Conservation (phyloP, 257 asterid species). For the Solanum piurae region DNA sequence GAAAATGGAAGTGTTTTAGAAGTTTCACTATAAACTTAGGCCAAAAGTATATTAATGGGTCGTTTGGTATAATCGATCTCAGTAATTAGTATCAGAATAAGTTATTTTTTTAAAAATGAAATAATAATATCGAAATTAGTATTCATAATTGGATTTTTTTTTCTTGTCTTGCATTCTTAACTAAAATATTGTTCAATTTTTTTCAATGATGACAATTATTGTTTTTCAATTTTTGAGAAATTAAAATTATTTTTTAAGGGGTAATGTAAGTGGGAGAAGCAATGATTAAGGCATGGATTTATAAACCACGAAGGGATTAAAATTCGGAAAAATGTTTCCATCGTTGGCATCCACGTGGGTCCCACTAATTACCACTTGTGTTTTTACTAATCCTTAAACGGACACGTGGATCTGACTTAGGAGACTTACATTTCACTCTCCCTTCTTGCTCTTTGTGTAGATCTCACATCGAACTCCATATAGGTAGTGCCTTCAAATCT, state of each 20-base stretch:
- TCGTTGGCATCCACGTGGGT: not conserved
- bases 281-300: conserved; percentile 3
- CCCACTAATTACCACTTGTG: not conserved
- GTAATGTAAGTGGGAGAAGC: conserved; percentile 4
- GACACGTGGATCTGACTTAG: not conserved
- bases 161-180: not conserved
- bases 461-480: not conserved
- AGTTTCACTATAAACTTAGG: not conserved
- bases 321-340: conserved; percentile 2
- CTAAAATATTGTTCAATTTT: not conserved
- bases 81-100: not conserved
- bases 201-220: not conserved
- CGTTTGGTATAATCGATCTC: not conserved
- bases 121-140: not conserved
- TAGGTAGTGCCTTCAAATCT: too few species aligned
- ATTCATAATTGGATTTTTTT: not conserved
- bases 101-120: not conserved
- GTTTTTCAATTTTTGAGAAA: not conserved
- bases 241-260: not conserved
- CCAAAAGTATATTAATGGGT: not conserved
- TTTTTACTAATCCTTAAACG: not conserved
- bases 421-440: not conserved
- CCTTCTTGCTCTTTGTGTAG: not conserved
- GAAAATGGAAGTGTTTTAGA: not conserved
- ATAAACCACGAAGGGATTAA: not conserved